These are phyloP conservation scores for Epithele typhae DNA, from an alignment of 768 basidiomycete genomes.

Conservation along the genomic window DNA sequence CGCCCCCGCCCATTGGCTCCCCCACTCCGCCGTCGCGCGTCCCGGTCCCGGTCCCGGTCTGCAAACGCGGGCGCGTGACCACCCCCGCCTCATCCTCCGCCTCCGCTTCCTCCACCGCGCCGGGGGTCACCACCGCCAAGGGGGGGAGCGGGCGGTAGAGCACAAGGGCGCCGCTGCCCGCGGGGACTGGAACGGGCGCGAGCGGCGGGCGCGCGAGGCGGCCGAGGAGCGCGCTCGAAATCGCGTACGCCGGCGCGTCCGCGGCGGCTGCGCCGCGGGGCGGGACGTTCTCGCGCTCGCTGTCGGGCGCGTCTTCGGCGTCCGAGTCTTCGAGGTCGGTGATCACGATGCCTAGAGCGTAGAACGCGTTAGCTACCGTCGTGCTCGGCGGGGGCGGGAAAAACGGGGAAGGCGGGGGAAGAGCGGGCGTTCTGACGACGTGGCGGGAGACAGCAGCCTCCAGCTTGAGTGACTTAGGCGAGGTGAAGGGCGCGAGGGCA, in stretches of 20 bases:
- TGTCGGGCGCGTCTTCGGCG: slow-evolving; percentile 20
- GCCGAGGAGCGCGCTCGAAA: slow-evolving; percentile 21
- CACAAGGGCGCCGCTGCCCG: slow-evolving; percentile 18
- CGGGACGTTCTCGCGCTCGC: neutral
- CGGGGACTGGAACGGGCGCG: neutral
- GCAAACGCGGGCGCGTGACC: no score
- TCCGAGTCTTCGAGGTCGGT: slow-evolving; percentile 45
- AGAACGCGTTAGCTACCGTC: slow-evolving; percentile 7
- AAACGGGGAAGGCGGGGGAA: no score
- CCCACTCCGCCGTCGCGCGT: neutral
- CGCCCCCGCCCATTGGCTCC: slow-evolving; percentile 6
- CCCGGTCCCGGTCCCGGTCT: no score
- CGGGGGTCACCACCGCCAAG: slow-evolving; percentile 1
- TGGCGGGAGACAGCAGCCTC: no score
- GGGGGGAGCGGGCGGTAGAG: slow-evolving; percentile 25
- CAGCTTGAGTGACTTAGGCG: no score
- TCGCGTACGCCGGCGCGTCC: slow-evolving; percentile 15
- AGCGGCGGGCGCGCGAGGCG: slow-evolving; percentile 10
- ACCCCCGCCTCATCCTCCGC: neutral
- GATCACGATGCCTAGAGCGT: slow-evolving; percentile 52
- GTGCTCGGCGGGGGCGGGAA: slow-evolving; percentile 5
- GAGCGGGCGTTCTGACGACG: neutral
- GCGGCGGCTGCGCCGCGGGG: slow-evolving; percentile 21
- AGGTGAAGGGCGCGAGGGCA: neutral
- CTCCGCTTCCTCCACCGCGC: neutral